Conservation (phyloP, 768 basidiomycete genomes). For the Serendipita indica region DNA sequence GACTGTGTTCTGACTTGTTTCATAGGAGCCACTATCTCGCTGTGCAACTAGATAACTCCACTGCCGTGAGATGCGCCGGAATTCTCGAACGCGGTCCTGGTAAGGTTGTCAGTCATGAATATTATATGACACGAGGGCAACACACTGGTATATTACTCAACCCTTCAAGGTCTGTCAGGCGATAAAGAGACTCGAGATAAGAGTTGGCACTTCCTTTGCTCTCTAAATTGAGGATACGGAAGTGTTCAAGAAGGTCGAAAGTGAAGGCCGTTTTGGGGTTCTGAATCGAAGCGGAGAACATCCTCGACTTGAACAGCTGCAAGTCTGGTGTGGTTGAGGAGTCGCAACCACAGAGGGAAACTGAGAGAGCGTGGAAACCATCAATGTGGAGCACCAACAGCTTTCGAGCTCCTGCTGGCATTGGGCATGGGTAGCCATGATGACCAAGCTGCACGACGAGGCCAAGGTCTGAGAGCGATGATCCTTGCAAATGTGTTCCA, state of each 20-base stretch:
- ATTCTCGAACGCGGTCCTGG: constrained; percentile 3
- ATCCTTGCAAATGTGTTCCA: neutral
- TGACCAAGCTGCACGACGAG: neutral
- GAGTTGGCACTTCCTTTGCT: neutral
- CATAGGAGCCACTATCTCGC: neutral
- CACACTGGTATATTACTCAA: neutral
- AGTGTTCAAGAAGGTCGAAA: constrained; percentile 1
- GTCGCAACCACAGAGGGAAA: neutral
- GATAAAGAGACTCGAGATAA: neutral
- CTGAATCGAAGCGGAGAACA: neutral
- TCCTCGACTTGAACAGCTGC: neutral
- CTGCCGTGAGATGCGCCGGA: neutral
- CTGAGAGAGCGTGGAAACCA: neutral
- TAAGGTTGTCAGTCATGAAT: neutral
- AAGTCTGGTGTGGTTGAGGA: neutral
- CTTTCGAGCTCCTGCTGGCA: no score
- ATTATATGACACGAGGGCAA: no score
- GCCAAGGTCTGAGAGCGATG: constrained; percentile 1
- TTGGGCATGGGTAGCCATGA: neutral
- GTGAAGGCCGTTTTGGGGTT: neutral
- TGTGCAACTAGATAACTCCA: neutral
- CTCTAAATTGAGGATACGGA: neutral
- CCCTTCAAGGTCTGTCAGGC: constrained; percentile 5
- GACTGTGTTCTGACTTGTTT: no score
- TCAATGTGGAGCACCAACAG: neutral